A percentile compares a stretch with the other conserved stretches of the same genome.
Evolutionary conservation across 176 grass and related monocot species (phyloP).

Genomic region (Carex parvula): DNA sequence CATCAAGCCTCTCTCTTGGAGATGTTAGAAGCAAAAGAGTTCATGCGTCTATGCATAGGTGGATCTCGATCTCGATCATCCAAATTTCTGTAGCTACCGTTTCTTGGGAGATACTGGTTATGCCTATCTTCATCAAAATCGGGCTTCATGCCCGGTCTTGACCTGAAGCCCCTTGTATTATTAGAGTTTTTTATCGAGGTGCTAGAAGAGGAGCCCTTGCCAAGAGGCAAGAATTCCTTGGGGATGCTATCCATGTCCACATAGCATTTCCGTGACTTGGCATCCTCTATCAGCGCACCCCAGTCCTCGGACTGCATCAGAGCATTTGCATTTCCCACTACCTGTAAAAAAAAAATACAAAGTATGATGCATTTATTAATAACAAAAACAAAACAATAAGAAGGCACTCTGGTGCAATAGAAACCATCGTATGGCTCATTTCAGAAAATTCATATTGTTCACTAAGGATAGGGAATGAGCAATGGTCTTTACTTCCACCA

Average conservation of each 20-base stretch:
- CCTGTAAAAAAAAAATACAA: constrained; percentile 41
- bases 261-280: constrained; percentile 90
- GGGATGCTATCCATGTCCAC: constrained; percentile 80
- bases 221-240: constrained; percentile 58
- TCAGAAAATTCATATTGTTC: not conserved
- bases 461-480: not conserved
- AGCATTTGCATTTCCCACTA: constrained; percentile 97
- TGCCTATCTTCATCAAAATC: constrained; percentile 56
- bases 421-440: not conserved
- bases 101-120: constrained; percentile 46
- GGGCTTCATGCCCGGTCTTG: constrained; percentile 50
- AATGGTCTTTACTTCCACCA: not conserved
- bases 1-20: constrained; percentile 49
- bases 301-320: constrained; percentile 92
- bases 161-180: constrained; percentile 58
- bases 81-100: constrained; percentile 73
- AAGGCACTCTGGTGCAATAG: not conserved
- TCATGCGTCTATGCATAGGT: constrained; percentile 32
- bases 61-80: constrained; percentile 56
- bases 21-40: constrained; percentile 63
- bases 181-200: constrained; percentile 51
- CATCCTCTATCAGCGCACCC: constrained; percentile 79
- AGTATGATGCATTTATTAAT: constrained; percentile 9
- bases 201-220: constrained; percentile 42
- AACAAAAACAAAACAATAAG: not conserved